These are phyloP conservation scores for Malus hybrid DNA, from an alignment of 331 rosid species.

Conservation along the genomic window DNA sequence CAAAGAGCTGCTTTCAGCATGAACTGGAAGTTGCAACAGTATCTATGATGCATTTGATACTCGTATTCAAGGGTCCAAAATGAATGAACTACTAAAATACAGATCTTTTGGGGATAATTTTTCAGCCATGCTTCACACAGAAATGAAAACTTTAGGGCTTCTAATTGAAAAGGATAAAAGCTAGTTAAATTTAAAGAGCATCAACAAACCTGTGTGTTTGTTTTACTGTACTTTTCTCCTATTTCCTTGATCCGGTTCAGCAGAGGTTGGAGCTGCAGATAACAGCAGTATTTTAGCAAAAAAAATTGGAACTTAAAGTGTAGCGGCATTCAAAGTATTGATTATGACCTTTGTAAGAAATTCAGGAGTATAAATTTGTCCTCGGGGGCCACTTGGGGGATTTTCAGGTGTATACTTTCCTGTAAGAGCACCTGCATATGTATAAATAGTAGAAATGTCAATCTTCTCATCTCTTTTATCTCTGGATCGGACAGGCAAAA, in stretches of 20 bases:
- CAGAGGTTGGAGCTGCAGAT: slow-evolving; percentile 76
- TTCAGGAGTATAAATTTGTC: slow-evolving; percentile 69
- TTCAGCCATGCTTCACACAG: not conserved
- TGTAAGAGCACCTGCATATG: slow-evolving; percentile 60
- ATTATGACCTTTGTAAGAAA: slow-evolving; percentile 48
- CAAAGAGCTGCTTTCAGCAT: not conserved
- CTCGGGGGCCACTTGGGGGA: slow-evolving; percentile 80
- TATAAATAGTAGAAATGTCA: not conserved
- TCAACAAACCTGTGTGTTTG: slow-evolving; percentile 60
- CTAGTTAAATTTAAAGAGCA: not conserved
- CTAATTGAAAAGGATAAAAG: not conserved
- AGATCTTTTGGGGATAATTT: not conserved
- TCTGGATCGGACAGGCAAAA: not conserved
- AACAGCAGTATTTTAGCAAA: slow-evolving; percentile 19
- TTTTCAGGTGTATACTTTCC: slow-evolving; percentile 70
- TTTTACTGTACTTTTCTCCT: slow-evolving; percentile 60
- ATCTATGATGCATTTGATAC: not conserved
- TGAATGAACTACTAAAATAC: not conserved
- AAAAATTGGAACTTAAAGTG: not conserved
- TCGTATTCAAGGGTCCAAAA: not conserved
- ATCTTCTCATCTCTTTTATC: not conserved
- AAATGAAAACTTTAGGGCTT: not conserved
- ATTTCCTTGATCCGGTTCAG: slow-evolving; percentile 46
- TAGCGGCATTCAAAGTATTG: not conserved
- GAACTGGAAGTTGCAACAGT: not conserved